These are phyloP conservation scores for Sporisorium sorghi DNA, from an alignment of 1,284 basidiomycete genomes.

Conservation along the genomic window DNA sequence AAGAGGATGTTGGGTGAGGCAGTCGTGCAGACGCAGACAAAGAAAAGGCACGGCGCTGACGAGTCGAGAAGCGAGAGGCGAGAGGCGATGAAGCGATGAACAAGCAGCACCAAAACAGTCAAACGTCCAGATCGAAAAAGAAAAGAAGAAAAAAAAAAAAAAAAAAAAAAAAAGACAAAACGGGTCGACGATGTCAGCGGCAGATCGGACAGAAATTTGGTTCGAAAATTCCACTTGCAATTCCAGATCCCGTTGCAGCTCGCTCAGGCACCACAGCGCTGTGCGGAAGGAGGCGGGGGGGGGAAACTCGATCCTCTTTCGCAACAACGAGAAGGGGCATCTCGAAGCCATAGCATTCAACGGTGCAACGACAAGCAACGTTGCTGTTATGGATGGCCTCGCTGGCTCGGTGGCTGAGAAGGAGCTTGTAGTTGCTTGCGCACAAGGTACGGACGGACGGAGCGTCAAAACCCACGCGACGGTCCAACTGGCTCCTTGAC, in stretches of 20 bases:
- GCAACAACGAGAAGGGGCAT: background rate
- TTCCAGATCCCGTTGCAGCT: too few species aligned
- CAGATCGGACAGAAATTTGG: constrained; percentile 6
- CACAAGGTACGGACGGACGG: background rate
- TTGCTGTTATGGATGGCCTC: too few species aligned
- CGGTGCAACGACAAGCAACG: background rate
- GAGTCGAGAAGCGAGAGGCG: too few species aligned
- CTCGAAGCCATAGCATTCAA: too few species aligned
- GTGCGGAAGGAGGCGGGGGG: background rate
- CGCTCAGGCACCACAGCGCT: background rate
- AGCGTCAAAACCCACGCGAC: background rate
- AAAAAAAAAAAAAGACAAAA: background rate
- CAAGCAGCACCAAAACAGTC: too few species aligned
- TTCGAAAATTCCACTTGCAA: too few species aligned
- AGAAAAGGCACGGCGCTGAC: too few species aligned
- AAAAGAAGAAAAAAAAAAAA: background rate
- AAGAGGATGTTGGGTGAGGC: background rate
- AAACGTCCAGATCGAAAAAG: too few species aligned
- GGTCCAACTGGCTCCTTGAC: background rate
- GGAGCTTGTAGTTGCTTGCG: too few species aligned
- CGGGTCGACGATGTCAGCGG: constrained; percentile 7
- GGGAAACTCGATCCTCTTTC: too few species aligned
- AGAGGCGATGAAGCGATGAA: too few species aligned
- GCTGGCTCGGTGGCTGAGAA: too few species aligned
- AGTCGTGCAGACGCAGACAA: background rate